phyloP scores from a whole-genome alignment of 768 basidiomycete species.

The Tricholoma furcatifolium region DNA sequence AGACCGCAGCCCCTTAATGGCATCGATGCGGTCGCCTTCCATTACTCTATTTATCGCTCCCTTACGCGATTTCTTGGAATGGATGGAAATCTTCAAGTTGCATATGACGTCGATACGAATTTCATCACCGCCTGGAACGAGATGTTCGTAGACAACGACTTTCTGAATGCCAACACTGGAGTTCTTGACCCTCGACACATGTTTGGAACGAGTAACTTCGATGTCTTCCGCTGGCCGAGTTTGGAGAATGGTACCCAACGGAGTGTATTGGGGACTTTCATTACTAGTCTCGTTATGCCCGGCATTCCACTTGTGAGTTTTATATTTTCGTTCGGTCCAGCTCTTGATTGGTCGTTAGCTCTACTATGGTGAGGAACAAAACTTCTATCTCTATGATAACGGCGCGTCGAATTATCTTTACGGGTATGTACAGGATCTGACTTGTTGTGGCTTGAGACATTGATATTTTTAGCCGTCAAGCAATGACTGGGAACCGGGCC shows the following conservation, averaged over 20 bases:
- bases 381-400: slow-evolving; percentile 84
- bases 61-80: slow-evolving; percentile 88
- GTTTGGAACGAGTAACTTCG: slow-evolving; percentile 93
- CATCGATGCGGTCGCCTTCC: slow-evolving; percentile 84
- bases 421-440: slow-evolving; percentile 46
- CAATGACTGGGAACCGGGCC: slow-evolving; percentile 80
- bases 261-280: slow-evolving; percentile 75
- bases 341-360: slow-evolving; percentile 35
- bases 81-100: slow-evolving; percentile 93
- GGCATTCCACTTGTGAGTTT: slow-evolving; percentile 73
- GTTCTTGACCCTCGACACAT: slow-evolving; percentile 80
- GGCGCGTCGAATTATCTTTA: slow-evolving; percentile 92
- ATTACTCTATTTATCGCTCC: slow-evolving; percentile 91
- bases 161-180: slow-evolving; percentile 69
- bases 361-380: slow-evolving; percentile 93
- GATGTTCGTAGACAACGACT: slow-evolving; percentile 87
- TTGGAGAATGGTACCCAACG: slow-evolving; percentile 80
- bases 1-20: slow-evolving; percentile 59
- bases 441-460: background rate
- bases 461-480: slow-evolving; percentile 66
- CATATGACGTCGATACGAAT: slow-evolving; percentile 80
- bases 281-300: slow-evolving; percentile 80
- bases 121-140: slow-evolving; percentile 91
- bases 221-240: slow-evolving; percentile 92
- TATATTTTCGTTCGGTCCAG: background rate